Conservation (phyloP, 1,284 basidiomycete species). For the Austropuccinia psidii region DNA sequence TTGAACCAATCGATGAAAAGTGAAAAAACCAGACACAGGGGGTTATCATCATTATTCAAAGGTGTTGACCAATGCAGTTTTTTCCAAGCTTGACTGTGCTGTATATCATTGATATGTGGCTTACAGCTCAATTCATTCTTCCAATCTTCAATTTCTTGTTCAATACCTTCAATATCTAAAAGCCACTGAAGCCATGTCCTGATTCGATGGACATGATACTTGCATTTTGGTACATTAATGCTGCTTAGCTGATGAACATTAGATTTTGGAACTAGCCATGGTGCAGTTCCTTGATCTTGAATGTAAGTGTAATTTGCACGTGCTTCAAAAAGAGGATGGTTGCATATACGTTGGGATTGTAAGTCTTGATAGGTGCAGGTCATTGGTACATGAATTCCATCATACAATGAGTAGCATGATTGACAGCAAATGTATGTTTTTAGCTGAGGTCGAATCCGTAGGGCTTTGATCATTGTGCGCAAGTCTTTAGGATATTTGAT, state of each 20-base stretch:
- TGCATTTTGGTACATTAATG: no score
- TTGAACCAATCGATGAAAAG: slow-evolving; percentile 30
- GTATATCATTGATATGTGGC: neutral
- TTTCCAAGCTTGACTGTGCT: neutral
- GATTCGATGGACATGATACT: no score
- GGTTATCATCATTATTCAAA: no score
- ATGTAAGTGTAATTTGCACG: no score
- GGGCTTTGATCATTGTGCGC: neutral
- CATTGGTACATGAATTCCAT: neutral
- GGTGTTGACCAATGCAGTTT: neutral
- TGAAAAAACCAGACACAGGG: slow-evolving; percentile 1
- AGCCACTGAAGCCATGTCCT: no score
- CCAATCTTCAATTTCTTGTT: no score
- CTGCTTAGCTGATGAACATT: no score
- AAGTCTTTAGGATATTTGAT: slow-evolving; percentile 2
- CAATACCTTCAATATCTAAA: no score
- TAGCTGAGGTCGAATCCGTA: neutral
- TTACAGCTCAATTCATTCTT: no score
- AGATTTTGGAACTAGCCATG: no score
- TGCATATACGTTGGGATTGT: neutral
- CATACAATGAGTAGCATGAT: no score
- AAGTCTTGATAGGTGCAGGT: neutral
- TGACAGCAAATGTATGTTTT: neutral
- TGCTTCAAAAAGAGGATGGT: neutral
- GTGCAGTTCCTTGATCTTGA: no score